These are phyloP conservation scores for Corylus heterophylla DNA, from an alignment of 306 rosid genomes.

Conservation along the genomic window DNA sequence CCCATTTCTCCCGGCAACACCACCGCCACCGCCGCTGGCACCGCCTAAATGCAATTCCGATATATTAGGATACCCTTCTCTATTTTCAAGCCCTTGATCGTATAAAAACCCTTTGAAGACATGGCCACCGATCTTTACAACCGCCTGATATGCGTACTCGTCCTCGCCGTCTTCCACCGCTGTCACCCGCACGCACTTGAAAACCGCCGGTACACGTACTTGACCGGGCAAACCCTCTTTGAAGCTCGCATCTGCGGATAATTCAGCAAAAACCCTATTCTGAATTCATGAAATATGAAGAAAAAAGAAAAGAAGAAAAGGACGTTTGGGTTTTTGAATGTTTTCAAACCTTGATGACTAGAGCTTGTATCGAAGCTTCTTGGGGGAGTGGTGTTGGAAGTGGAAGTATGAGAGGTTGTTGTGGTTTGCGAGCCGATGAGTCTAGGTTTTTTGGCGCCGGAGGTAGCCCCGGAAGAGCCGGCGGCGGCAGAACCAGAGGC, in stretches of 20 bases:
- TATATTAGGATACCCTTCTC: conserved; percentile 63
- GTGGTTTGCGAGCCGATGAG: conserved; percentile 74
- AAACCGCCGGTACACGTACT: conserved; percentile 79
- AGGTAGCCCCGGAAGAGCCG: conserved; percentile 70
- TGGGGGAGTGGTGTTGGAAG: conserved; percentile 96
- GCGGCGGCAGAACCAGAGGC: conserved; percentile 16
- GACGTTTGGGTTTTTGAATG: neutral
- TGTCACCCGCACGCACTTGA: conserved; percentile 92
- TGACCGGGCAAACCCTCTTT: conserved; percentile 74
- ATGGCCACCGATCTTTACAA: conserved; percentile 82
- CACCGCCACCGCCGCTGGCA: conserved; percentile 20
- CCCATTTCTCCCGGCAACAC: conserved; percentile 45
- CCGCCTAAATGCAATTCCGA: conserved; percentile 84
- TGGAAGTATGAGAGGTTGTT: conserved; percentile 78
- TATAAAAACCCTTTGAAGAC: conserved; percentile 84
- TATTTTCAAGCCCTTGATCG: conserved; percentile 73
- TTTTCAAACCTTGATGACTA: conserved; percentile 74
- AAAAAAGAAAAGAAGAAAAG: neutral
- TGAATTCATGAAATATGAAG: neutral
- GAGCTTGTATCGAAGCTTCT: conserved; percentile 90
- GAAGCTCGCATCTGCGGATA: conserved; percentile 57
- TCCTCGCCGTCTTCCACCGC: conserved; percentile 82
- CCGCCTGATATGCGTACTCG: conserved; percentile 85
- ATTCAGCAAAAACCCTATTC: conserved; percentile 32
- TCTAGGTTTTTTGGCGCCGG: conserved; percentile 77